Percentiles rank a stretch among this genome's conserved stretches.
Evolutionary conservation across 441 rosid species (phyloP).

Genomic region (Pelargonium cotyledonis): DNA sequence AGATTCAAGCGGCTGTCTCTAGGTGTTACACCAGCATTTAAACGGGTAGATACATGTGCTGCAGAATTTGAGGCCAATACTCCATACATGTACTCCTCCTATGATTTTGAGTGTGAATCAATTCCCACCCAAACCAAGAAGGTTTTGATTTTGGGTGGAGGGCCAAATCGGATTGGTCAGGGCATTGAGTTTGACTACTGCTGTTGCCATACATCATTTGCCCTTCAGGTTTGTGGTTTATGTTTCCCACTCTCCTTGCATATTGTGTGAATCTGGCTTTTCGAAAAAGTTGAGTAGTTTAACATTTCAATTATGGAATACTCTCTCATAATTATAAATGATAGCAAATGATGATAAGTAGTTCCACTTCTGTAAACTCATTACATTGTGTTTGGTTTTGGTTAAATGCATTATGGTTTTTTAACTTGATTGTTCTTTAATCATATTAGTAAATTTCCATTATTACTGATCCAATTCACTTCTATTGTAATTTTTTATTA

Average conservation of each 20-base stretch:
- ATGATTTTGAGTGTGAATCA: slow-evolving; percentile 90
- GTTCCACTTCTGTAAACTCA: neutral
- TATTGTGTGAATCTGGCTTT: neutral
- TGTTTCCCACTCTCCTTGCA: neutral
- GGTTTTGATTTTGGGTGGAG: slow-evolving; percentile 94
- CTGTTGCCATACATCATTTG: slow-evolving; percentile 92
- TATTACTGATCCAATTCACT: no score
- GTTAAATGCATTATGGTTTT: neutral
- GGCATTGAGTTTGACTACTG: slow-evolving; percentile 99
- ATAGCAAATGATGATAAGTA: neutral
- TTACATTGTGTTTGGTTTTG: neutral
- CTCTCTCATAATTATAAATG: neutral
- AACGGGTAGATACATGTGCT: slow-evolving; percentile 95
- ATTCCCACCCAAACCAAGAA: slow-evolving; percentile 67
- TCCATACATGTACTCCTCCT: slow-evolving; percentile 96
- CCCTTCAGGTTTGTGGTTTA: slow-evolving; percentile 66
- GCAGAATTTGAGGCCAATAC: slow-evolving; percentile 97
- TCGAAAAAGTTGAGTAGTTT: neutral
- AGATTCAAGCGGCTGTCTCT: slow-evolving; percentile 54
- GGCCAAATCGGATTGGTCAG: slow-evolving; percentile 95
- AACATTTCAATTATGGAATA: neutral
- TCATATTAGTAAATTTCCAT: neutral
- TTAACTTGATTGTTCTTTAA: neutral
- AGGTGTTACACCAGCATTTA: slow-evolving; percentile 76
- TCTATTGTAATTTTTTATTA: no score